Evolutionary conservation across 2,329 filamentous ascomycete genomes (phyloP).

Genomic region (Cladophialophora yegresii): DNA sequence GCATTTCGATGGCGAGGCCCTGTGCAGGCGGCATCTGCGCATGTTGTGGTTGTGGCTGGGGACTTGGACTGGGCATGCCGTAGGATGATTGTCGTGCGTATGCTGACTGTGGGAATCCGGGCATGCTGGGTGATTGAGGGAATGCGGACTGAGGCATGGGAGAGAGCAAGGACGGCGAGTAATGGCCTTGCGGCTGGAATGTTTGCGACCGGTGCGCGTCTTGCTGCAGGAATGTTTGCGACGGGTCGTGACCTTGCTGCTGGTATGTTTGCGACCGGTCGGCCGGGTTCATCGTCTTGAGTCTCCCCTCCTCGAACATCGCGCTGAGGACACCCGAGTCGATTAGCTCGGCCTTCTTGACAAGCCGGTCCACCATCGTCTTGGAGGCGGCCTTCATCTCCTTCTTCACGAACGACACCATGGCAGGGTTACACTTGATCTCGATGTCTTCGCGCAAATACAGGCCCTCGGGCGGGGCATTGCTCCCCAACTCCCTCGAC

Average conservation of each 20-base stretch:
- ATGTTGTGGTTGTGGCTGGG: slow-evolving; percentile 9
- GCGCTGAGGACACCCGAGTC: slow-evolving; percentile 37
- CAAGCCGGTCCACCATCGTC: slow-evolving; percentile 65
- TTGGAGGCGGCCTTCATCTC: slow-evolving; percentile 76
- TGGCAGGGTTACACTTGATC: slow-evolving; percentile 75
- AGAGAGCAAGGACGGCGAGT: slow-evolving; percentile 27
- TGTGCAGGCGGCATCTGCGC: slow-evolving; percentile 12
- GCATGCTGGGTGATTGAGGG: slow-evolving; percentile 14
- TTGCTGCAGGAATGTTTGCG: slow-evolving; percentile 22
- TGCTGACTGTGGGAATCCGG: slow-evolving; percentile 18
- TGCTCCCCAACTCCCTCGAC: slow-evolving; percentile 66
- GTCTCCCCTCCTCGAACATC: slow-evolving; percentile 35
- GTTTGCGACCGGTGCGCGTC: slow-evolving; percentile 29
- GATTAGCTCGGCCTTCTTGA: slow-evolving; percentile 54
- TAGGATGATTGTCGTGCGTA: slow-evolving; percentile 28
- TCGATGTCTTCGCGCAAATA: slow-evolving; percentile 83
- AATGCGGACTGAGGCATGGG: slow-evolving; percentile 16
- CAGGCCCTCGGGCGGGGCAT: slow-evolving; percentile 67
- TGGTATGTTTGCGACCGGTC: slow-evolving; percentile 29
- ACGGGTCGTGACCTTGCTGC: slow-evolving; percentile 23
- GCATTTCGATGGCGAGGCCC: slow-evolving; percentile 37
- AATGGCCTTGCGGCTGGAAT: slow-evolving; percentile 24
- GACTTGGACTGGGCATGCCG: slow-evolving; percentile 1
- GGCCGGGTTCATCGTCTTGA: slow-evolving; percentile 34
- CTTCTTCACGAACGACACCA: slow-evolving; percentile 76